Evolutionary conservation across 2,329 filamentous ascomycete genomes (phyloP), one percentile per base, ranked within the genome.

Genomic region (Monascus ruber): DNA sequence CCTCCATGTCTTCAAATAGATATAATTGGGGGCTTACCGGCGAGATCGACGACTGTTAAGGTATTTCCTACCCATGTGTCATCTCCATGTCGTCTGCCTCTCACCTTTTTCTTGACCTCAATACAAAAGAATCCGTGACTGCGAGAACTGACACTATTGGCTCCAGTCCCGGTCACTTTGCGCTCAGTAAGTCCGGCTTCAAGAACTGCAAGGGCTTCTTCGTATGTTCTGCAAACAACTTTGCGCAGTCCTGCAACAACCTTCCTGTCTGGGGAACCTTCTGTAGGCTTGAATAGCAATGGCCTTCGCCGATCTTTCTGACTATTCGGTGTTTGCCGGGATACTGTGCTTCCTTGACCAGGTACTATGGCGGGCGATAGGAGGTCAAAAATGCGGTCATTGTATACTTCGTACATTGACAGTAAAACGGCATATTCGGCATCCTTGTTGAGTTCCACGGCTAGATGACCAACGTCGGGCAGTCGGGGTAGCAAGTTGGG

Each of bases 351-450:
- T 24, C 58, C 58, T 33, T 59, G 60, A 4, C 59, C 58, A 6
- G 77, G 54, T 8, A 53, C 52, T n/a, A 60, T 54, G 2, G 65
- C 54, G 11, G 72, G 70, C 0, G 82, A 83, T 1, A 98, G 70
- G 0, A 98, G 77, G 54, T 98, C 91, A 59, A 93, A 96, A 48
- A 98, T 96, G 29, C 88, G 81, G 64, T 98, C 89, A 56, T 98
- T 98, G 68, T 98, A 95, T 1, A 98, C 89, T 61, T 98, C 91
- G 62, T 96, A 96, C 88, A 98, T 98, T 39, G 87, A 94, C 24
- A 98, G 73, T 7, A 98, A 69, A 39, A 98, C 79, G 4, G 83
- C 82, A 51, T 95, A 95, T 50, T 94, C 85, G 39, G 81, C 77
- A 17, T 74, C 74, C 1, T 72, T 69, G 45, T 88, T 83, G 35